phyloP scores from a whole-genome alignment of 192 early-diverging fungal species.

The Globomyces pollinis-pini region DNA sequence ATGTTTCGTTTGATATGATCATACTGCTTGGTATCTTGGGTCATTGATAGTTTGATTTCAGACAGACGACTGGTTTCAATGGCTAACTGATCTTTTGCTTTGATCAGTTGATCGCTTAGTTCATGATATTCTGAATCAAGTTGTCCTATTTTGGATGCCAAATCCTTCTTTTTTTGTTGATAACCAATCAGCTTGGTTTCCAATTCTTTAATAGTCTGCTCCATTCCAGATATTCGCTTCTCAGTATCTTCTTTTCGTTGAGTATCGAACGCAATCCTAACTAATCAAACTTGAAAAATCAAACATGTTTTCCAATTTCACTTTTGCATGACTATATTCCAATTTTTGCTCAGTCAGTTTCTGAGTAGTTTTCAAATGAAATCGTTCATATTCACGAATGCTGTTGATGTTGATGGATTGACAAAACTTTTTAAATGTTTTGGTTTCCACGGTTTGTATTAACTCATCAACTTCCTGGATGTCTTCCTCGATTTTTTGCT shows the following conservation, averaged over 20 bases:
- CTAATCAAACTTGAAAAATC: too few relatives aligned
- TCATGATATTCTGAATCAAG: too few relatives aligned
- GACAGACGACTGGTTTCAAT: conserved; percentile 51
- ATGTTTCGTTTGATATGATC: neutral
- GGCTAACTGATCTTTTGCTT: conserved; percentile 43
- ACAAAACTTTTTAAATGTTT: conserved; percentile 80
- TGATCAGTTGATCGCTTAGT: conserved; percentile 41
- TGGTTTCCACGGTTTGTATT: conserved; percentile 46
- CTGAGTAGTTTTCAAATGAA: conserved; percentile 58
- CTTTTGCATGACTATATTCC: conserved; percentile 68
- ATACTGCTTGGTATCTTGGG: conserved; percentile 45
- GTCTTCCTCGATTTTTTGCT: too few relatives aligned
- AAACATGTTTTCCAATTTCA: conserved; percentile 72
- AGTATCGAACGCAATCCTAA: too few relatives aligned
- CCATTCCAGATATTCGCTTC: conserved; percentile 22
- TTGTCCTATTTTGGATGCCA: too few relatives aligned
- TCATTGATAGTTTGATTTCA: too few relatives aligned
- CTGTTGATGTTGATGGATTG: conserved; percentile 56
- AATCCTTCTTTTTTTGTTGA: conserved; percentile 20
- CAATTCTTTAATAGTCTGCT: conserved; percentile 25
- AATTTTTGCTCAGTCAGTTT: conserved; percentile 67
- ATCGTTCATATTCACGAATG: conserved; percentile 83
- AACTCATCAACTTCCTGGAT: conserved; percentile 38
- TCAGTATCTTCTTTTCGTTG: conserved; percentile 61
- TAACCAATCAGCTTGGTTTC: conserved; percentile 1